Percentiles rank a stretch among this genome's conserved stretches.
These are phyloP conservation scores for Aspergillus caelatus DNA, from an alignment of 2,329 filamentous ascomycete genomes.

Conservation along the genomic window DNA sequence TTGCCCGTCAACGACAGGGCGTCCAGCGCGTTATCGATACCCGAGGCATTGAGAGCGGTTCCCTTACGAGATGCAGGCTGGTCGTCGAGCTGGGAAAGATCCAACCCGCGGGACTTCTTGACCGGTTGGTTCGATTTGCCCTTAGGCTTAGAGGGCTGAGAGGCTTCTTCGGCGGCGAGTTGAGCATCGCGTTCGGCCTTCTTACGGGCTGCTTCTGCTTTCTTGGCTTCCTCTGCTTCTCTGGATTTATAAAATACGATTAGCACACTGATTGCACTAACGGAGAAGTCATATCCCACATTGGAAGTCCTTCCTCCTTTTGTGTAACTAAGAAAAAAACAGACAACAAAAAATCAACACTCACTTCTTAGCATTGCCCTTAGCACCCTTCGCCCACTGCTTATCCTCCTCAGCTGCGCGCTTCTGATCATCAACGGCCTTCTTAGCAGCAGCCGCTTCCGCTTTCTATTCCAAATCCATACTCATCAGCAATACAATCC, in stretches of 20 bases:
- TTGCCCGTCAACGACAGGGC: slow-evolving; percentile 70
- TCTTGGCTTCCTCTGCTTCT: slow-evolving; percentile 81
- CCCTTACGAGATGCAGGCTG: slow-evolving; percentile 50
- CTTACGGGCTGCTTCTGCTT: slow-evolving; percentile 78
- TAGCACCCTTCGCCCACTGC: slow-evolving; percentile 84
- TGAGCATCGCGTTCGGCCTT: slow-evolving; percentile 90
- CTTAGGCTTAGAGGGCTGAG: slow-evolving; percentile 64
- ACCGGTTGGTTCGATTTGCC: slow-evolving; percentile 49
- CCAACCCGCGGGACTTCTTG: slow-evolving; percentile 62
- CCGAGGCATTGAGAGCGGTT: slow-evolving; percentile 73
- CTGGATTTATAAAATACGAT: slow-evolving; percentile 50
- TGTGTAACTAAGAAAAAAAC: not conserved
- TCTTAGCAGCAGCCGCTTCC: slow-evolving; percentile 79
- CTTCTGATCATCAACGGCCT: slow-evolving; percentile 69
- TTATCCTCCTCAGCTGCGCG: slow-evolving; percentile 68
- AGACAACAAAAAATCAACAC: slow-evolving; percentile 33
- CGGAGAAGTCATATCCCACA: not conserved
- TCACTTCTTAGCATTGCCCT: slow-evolving; percentile 85
- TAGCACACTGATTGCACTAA: not conserved
- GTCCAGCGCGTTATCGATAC: slow-evolving; percentile 92
- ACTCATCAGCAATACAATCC: not conserved
- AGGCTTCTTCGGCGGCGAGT: slow-evolving; percentile 78
- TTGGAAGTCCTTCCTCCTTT: not conserved
- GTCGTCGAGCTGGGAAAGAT: slow-evolving; percentile 74
- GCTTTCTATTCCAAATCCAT: slow-evolving; percentile 67